phyloP scores from a whole-genome alignment of 306 rosid species.

The Malus sylvestris region DNA sequence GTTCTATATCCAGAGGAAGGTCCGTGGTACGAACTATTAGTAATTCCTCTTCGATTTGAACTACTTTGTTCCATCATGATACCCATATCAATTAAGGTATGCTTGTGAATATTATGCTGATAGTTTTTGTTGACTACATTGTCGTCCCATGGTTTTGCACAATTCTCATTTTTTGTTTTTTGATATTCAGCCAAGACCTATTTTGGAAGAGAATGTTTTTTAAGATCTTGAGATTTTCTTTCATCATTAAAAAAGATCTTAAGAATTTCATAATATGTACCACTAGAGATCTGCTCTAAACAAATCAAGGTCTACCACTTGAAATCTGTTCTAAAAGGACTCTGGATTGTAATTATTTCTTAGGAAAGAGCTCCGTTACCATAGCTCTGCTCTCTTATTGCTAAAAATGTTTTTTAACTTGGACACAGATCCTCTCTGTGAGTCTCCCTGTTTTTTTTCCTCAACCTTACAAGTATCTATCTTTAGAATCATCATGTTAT shows the following conservation, averaged over 20 bases:
- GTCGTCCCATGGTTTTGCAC: slow-evolving; percentile 8
- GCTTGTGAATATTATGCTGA: slow-evolving; percentile 8
- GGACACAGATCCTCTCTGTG: background rate
- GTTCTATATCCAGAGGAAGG: slow-evolving; percentile 82
- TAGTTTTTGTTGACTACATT: background rate
- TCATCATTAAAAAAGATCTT: background rate
- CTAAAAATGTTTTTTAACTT: background rate
- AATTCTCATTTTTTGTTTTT: slow-evolving; percentile 12
- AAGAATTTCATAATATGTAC: background rate
- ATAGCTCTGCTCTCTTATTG: background rate
- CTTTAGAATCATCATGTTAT: background rate
- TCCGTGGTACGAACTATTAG: slow-evolving; percentile 89
- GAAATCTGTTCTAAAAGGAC: background rate
- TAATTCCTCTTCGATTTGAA: slow-evolving; percentile 96
- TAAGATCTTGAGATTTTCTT: background rate
- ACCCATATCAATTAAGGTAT: slow-evolving; percentile 98
- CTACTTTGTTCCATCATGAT: slow-evolving; percentile 99
- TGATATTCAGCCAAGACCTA: background rate
- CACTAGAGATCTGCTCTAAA: background rate
- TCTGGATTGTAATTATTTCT: background rate
- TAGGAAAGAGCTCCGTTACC: background rate
- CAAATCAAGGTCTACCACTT: background rate
- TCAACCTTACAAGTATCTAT: background rate
- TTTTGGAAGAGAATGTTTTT: background rate
- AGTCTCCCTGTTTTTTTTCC: background rate